Conservation (phyloP, 108 stramenopile species). For the Nitzschia putrida region DNA sequence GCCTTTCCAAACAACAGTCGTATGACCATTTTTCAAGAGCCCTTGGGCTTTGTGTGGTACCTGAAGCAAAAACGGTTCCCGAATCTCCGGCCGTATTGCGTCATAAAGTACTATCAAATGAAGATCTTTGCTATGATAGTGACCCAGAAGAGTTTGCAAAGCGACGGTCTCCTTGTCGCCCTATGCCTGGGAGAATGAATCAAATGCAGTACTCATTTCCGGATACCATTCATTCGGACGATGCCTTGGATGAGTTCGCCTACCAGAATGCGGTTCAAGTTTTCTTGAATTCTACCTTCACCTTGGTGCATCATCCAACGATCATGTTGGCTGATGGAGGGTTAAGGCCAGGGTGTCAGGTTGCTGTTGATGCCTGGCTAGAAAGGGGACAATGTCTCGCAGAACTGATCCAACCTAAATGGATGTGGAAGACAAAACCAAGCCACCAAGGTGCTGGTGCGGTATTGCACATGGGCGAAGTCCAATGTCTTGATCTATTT, state of each 20-base stretch:
- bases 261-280: constrained; percentile 24
- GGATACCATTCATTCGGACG: neutral
- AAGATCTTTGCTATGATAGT: constrained; percentile 45
- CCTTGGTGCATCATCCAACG: constrained; percentile 34
- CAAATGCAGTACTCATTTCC: neutral
- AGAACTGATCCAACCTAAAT: constrained; percentile 43
- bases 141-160: constrained; percentile 55
- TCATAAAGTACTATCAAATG: constrained; percentile 3
- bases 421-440: constrained; percentile 43
- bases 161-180: neutral
- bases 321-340: neutral
- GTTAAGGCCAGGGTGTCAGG: constrained; percentile 6
- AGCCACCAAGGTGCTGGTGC: neutral
- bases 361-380: constrained; percentile 51
- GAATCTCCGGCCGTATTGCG: neutral
- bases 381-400: constrained; percentile 48
- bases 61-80: constrained; percentile 12
- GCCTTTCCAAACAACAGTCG: constrained; percentile 5
- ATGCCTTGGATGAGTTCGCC: neutral
- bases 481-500: constrained; percentile 43
- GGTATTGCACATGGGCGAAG: neutral
- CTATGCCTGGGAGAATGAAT: neutral
- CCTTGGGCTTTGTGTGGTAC: constrained; percentile 29
- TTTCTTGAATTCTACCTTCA: constrained; percentile 39
- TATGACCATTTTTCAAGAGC: constrained; percentile 14